Conservation (phyloP, 306 rosid genomes). For the Spatholobus suberectus region DNA sequence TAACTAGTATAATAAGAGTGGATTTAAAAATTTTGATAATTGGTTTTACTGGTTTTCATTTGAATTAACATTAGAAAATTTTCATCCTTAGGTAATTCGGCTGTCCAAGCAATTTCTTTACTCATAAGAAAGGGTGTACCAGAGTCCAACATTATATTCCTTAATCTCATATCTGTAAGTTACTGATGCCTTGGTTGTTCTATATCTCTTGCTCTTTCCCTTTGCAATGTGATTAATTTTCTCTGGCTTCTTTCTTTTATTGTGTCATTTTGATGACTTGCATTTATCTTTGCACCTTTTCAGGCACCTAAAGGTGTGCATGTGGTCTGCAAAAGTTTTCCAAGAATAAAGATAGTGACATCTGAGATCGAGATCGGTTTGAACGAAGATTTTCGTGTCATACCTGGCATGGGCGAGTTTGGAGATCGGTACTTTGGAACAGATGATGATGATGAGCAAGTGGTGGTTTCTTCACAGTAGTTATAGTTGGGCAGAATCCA, state of each 20-base stretch:
- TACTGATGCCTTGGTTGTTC: slow-evolving; percentile 13
- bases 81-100: slow-evolving; percentile 83
- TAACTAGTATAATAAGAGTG: background rate
- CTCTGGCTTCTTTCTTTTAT: slow-evolving; percentile 3
- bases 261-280: slow-evolving; percentile 10
- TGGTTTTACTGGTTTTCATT: slow-evolving; percentile 5
- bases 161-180: slow-evolving; percentile 97
- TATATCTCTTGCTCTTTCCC: background rate
- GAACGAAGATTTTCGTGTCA: slow-evolving; percentile 86
- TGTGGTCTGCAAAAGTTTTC: slow-evolving; percentile 89
- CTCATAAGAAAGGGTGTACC: slow-evolving; percentile 92
- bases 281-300: slow-evolving; percentile 4
- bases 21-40: background rate
- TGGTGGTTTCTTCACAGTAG: slow-evolving; percentile 53
- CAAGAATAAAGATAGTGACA: slow-evolving; percentile 95
- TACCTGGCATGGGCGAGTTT: slow-evolving; percentile 98
- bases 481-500: slow-evolving; percentile 28
- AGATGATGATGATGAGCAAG: slow-evolving; percentile 73
- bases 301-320: slow-evolving; percentile 99
- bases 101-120: slow-evolving; percentile 92
- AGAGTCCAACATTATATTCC: slow-evolving; percentile 95
- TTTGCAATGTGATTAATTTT: background rate
- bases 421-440: slow-evolving; percentile 99
- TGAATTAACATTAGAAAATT: slow-evolving; percentile 15
- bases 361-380: slow-evolving; percentile 93